Evolutionary conservation across 2,329 filamentous ascomycete genomes (phyloP), one percentile per base, ranked within the genome.

Genomic region (Penicillium frequentans): DNA sequence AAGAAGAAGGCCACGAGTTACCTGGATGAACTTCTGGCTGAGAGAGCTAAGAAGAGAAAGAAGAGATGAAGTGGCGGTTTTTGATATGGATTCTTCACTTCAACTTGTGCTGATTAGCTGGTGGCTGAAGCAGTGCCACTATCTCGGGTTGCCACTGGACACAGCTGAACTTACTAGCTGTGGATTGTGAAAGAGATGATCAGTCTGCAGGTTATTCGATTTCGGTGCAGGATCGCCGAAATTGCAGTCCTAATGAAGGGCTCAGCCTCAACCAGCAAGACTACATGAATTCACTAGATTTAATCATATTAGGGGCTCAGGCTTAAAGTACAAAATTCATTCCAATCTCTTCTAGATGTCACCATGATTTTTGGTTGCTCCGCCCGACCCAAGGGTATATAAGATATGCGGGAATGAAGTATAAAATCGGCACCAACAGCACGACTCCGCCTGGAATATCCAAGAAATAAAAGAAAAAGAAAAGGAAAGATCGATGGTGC

Each of bases 1-100:
- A 70, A 68, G 27, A 80, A 77, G 61, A 75, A 77, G 49, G 73
- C 73, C 1, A 73, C 67, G 14, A 84, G 77, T 58, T 85, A 82
- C 64, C 71, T 86, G 24, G 84, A 86, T 67, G 81, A 85, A 61
- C 68, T 86, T 16, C 63, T 79, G 48, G 72, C 72, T n/a, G 66
- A 74, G 48, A 62, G 74, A 54, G 77, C 78, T 8, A 81, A 78
- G 61, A 84, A 84, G 72, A 81, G 80, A 66, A 79, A 77, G 63
- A 77, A 76, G 67, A 73, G 68, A 55, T 73, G 70, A 69, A 24
- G 53, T 24, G 49, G 24, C 37, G 50, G 47, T 49, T 46, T 1
- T 44, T 24, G 24, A 31, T 24, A 7, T 52, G 23, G 19, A 29
- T 52, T 7, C 11, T 52, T 35, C 26, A 7, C 31, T 53, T 16